phyloP scores from a whole-genome alignment of 108 stramenopile genomes.

The Parietichytrium sp. region DNA sequence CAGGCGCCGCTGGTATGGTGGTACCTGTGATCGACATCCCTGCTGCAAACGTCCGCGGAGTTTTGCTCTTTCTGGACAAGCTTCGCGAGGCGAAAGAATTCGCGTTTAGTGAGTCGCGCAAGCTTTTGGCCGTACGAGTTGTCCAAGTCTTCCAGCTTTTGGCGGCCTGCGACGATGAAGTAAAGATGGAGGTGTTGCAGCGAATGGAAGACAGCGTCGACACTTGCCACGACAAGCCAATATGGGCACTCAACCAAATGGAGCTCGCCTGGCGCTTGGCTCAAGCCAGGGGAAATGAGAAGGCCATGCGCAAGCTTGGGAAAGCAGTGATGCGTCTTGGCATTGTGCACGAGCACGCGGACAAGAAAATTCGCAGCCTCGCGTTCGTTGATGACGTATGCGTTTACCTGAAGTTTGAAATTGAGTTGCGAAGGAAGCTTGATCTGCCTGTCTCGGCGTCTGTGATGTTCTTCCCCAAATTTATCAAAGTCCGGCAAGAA shows the following conservation, averaged over 20 bases:
- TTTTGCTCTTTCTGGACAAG: background rate
- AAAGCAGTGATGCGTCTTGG: background rate
- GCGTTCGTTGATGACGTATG: slow-evolving; percentile 1
- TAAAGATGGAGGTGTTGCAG: background rate
- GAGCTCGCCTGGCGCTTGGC: background rate
- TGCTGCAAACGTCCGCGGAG: background rate
- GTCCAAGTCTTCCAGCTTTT: background rate
- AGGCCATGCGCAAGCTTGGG: background rate
- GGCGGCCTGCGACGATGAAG: background rate
- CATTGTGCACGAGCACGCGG: background rate
- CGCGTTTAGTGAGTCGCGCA: too few species aligned
- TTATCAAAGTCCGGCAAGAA: background rate
- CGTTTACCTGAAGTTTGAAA: background rate
- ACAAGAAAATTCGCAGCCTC: background rate
- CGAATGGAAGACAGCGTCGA: slow-evolving; percentile 34
- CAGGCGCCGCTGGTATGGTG: too few species aligned
- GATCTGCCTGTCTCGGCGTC: background rate
- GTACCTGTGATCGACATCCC: too few species aligned
- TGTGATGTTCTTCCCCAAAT: slow-evolving; percentile 8
- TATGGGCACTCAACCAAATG: slow-evolving; percentile 26
- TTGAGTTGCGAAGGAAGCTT: background rate
- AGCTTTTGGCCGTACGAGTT: background rate
- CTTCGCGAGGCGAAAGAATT: slow-evolving; percentile 15
- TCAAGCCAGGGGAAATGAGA: background rate
- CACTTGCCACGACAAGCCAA: slow-evolving; percentile 4